Conservation (phyloP, 1,139 yeast species). For the Geotrichum aggregatum region DNA sequence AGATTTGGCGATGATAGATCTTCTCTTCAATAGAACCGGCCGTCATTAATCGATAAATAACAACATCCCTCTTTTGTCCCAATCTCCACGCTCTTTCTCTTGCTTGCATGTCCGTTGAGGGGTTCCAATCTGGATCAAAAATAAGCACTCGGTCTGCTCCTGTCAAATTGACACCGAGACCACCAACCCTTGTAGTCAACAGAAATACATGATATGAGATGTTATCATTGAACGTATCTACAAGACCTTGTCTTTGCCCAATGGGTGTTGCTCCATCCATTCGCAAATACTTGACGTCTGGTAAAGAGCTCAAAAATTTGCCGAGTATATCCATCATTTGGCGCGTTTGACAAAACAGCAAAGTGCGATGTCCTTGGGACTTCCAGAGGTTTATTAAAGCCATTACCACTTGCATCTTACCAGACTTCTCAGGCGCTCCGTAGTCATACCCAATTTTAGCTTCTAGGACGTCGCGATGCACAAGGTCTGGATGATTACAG, state of each 20-base stretch:
- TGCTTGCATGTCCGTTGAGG: constrained; percentile 95
- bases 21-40: constrained; percentile 96
- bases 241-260: constrained; percentile 66
- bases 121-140: constrained; percentile 98
- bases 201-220: constrained; percentile 60
- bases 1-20: constrained; percentile 92
- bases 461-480: constrained; percentile 50
- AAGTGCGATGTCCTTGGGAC: constrained; percentile 67
- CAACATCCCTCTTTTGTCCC: constrained; percentile 92
- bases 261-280: constrained; percentile 97
- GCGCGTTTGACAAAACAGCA: constrained; percentile 83
- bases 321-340: constrained; percentile 92
- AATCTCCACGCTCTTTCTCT: constrained; percentile 96
- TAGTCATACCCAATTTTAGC: constrained; percentile 47
- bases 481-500: constrained; percentile 93
- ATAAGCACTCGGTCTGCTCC: constrained; percentile 95
- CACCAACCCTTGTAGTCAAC: constrained; percentile 92
- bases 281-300: constrained; percentile 54
- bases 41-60: constrained; percentile 85
- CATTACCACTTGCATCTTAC: constrained; percentile 85
- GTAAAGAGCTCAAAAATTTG: constrained; percentile 47
- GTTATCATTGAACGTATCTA: constrained; percentile 71
- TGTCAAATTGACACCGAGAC: constrained; percentile 86
- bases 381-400: constrained; percentile 75
- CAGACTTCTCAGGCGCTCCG: constrained; percentile 71